Base-by-base conservation (phyloP, 2,329 filamentous ascomycete species). In the Fusarium citri region DNA sequence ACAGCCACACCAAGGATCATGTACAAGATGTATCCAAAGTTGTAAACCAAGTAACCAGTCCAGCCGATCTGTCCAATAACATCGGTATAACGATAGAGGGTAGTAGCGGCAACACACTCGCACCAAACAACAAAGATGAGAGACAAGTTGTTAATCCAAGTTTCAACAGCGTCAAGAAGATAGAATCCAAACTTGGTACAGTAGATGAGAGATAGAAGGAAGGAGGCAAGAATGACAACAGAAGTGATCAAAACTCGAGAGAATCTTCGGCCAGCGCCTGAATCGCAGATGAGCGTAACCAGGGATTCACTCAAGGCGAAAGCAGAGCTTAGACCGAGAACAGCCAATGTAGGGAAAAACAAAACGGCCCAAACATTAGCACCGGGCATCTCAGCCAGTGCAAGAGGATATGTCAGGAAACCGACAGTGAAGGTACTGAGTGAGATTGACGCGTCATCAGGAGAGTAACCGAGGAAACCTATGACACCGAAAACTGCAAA, bases 181-280 rank as follows among this genome's bases (percentile, higher is more conserved):
- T 54, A 54, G 11, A 54, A 54, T 8, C 51, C 51, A 2, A 54
- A 54, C n/a, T 54, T 54, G 40, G 40, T 54, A 12, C 51, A 54
- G 16, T 54, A 31, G 0, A 54, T 45, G 4, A 45, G 25, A 8
- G 51, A 54, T 5, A 54, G 51, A 28, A 54, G 51, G 51, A 45
- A 45, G 1, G 51, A 54, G 12, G 8, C 3, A 1, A 54, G 25
- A n/a, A 54, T 54, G 8, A 54, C 41, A 6, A 12, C 25, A 22
- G 40, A 45, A 8, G 37, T 31, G 20, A 54, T 45, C 16, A 54
- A 9, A 14, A 31, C 51, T 12, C 51, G 26, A 12, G 50, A 54
- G 37, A 11, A 45, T 5, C 8, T 31, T 4, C 50, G 50, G 6
- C 50, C 50, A 3, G 6, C 6, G 5, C 37, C 50, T 8, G 34